Conservation (phyloP, 2,329 filamentous ascomycete species). For the Epichloe festucae region DNA sequence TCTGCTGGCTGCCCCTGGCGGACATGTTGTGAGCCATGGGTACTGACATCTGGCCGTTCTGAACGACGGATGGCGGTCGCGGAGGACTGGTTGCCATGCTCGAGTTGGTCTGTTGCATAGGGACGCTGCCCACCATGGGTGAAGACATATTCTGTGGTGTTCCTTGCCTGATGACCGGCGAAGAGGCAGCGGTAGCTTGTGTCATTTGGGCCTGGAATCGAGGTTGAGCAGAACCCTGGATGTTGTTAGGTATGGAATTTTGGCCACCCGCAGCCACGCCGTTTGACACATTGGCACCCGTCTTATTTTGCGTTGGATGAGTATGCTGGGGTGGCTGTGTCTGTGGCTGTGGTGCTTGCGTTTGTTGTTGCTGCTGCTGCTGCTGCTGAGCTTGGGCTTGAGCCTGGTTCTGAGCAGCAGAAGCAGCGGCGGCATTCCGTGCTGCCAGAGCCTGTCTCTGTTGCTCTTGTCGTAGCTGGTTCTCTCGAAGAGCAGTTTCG, state of each 20-base stretch:
- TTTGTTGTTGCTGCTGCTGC: constrained; percentile 1
- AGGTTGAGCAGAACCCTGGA: constrained; percentile 28
- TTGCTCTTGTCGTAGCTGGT: constrained; percentile 24
- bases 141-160: constrained; percentile 54
- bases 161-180: constrained; percentile 51
- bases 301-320: constrained; percentile 25
- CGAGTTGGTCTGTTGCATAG: constrained; percentile 54
- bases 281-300: constrained; percentile 26
- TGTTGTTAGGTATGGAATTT: constrained; percentile 25
- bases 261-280: constrained; percentile 17
- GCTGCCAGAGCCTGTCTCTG: constrained; percentile 22
- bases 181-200: constrained; percentile 47
- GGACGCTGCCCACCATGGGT: constrained; percentile 46
- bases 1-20: constrained; percentile 52
- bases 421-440: constrained; percentile 11
- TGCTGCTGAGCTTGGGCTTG: constrained; percentile 9
- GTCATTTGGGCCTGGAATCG: constrained; percentile 44
- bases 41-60: constrained; percentile 43
- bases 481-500: constrained; percentile 22
- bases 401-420: constrained; percentile 15
- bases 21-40: constrained; percentile 52
- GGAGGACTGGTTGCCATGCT: constrained; percentile 57
- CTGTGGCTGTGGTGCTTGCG: not conserved
- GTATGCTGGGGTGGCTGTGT: constrained; percentile 20
- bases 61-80: constrained; percentile 52